Evolutionary conservation across 208 protist species (phyloP).

Genomic region (Leishmania lainsoni): DNA sequence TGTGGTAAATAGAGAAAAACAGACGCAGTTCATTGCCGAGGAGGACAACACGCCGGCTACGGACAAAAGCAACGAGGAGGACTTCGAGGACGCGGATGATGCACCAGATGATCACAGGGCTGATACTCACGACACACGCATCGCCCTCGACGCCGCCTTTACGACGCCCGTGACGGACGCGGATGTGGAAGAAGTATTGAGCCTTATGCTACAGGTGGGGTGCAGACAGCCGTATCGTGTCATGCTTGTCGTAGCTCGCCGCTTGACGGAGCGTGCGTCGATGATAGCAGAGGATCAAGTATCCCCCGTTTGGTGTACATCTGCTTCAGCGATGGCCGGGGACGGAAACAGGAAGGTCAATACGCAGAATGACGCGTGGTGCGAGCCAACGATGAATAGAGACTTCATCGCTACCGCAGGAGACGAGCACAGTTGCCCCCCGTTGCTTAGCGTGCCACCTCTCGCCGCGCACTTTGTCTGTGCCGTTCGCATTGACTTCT

Average conservation of each 20-base stretch:
- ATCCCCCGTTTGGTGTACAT: background rate
- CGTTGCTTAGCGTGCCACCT: conserved; percentile 3
- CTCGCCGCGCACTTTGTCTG: conserved; percentile 68
- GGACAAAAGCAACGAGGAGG: background rate
- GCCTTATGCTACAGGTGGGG: conserved; percentile 23
- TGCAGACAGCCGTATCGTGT: conserved; percentile 18
- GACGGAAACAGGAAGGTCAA: background rate
- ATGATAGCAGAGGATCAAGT: background rate
- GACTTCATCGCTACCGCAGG: background rate
- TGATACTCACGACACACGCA: background rate
- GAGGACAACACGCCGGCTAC: background rate
- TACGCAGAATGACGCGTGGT: background rate
- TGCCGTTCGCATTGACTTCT: conserved; percentile 42
- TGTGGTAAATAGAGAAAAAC: background rate
- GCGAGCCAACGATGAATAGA: background rate
- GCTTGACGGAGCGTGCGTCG: conserved; percentile 2
- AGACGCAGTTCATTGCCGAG: background rate
- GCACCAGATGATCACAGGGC: background rate
- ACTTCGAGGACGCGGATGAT: conserved; percentile 1
- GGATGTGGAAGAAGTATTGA: conserved; percentile 42
- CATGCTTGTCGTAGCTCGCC: conserved; percentile 2
- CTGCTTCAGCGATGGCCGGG: background rate
- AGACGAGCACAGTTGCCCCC: background rate
- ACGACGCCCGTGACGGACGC: conserved; percentile 17
- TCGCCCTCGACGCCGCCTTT: conserved; percentile 6